A percentile compares a stretch with the other conserved stretches of the same genome.
Conservation (phyloP, 257 asterid species). For the Perilla frutescens region DNA sequence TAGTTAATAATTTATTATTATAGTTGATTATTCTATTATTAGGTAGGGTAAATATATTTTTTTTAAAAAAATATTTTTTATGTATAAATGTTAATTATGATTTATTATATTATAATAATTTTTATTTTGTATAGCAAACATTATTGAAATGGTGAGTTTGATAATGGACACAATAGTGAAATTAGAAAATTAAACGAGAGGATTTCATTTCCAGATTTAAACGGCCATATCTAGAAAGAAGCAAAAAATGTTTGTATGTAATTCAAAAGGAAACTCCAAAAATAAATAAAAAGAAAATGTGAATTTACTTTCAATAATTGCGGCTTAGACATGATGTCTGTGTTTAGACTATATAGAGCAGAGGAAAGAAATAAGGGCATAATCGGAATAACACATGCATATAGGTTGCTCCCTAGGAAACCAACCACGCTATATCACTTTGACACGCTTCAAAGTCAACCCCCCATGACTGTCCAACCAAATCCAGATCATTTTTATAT, state of each 20-base stretch:
- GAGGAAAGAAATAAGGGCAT: background rate
- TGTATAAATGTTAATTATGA: no score
- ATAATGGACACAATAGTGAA: no score
- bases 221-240: background rate
- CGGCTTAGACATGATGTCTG: background rate
- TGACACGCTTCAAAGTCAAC: conserved; percentile 43
- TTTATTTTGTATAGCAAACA: no score
- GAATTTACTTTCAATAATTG: conserved; percentile 2
- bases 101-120: no score
- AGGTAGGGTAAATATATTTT: no score
- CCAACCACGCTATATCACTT: conserved; percentile 31
- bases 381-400: conserved; percentile 14
- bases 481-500: conserved; percentile 21
- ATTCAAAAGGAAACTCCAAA: background rate
- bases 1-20: no score
- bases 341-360: background rate
- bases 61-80: no score
- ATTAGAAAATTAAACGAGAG: no score
- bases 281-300: background rate
- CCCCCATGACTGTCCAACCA: conserved; percentile 29
- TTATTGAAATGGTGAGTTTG: no score
- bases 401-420: conserved; percentile 37
- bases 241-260: no score
- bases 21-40: no score
- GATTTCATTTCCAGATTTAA: no score